Evolutionary conservation across 805 yeast species (phyloP).

Genomic region (Candida ulmi): DNA sequence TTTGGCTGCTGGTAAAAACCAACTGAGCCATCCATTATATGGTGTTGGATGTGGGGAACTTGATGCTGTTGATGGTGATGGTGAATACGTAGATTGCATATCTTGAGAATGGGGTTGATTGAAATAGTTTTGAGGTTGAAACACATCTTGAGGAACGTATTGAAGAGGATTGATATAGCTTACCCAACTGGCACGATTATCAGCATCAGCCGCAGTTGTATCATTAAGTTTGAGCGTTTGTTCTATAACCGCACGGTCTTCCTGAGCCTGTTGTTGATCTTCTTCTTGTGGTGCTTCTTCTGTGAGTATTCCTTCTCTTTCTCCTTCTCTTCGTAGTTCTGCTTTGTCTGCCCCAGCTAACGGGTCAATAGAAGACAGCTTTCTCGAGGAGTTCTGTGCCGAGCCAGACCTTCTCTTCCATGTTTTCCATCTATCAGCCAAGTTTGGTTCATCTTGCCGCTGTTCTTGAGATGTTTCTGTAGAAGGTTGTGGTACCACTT

Average conservation of each 20-base stretch:
- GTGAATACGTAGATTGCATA: slow-evolving; percentile 2
- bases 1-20: slow-evolving; percentile 9
- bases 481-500: no score
- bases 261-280: no score
- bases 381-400: slow-evolving; percentile 11
- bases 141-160: slow-evolving; percentile 1
- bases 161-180: slow-evolving; percentile 5
- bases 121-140: no score
- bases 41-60: neutral
- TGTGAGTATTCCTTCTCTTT: no score
- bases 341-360: slow-evolving; percentile 1
- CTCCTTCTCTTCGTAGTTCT: no score
- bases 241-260: no score
- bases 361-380: slow-evolving; percentile 15
- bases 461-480: neutral
- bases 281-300: no score
- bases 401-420: slow-evolving; percentile 22
- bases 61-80: slow-evolving; percentile 1
- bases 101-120: neutral
- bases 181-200: neutral
- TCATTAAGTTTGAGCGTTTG: no score
- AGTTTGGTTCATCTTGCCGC: neutral
- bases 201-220: no score
- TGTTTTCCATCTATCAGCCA: slow-evolving; percentile 16
- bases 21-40: slow-evolving; percentile 11